Evolutionary conservation across 1,139 yeast genomes (phyloP), one percentile per base, ranked within the genome.

Genomic region (Geotrichum candidum): DNA sequence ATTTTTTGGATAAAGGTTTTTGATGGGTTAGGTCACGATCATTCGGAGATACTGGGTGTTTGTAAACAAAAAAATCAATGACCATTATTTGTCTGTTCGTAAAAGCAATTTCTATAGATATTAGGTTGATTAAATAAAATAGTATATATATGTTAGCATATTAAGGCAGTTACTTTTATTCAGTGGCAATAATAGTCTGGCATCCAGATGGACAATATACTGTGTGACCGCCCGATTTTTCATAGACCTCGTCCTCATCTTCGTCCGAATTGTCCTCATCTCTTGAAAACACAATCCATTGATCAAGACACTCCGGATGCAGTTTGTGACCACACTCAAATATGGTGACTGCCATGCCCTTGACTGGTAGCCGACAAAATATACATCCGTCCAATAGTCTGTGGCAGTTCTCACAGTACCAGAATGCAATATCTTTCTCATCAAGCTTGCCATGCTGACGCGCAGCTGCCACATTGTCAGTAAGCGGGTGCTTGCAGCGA

Each of bases 251-350:
- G 25, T 56, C 22, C n/a, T 13, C 23, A 51, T 56, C 22, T 25
- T 27, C 41, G 5, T 23, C 27, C 1, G 25, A 31, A 27, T 6
- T 13, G 52, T n/a, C 27, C 18, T 23, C n/a, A 38, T 38, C 38
- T 27, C 48, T 41, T 4, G 51, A 31, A 54, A 54, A 54, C 13
- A 35, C 55, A 70, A 89, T 85, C 98, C 98, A 92, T 57, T 82
- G 81, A 64, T 80, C 79, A 69, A 91, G 78, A 76, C 99, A 94
- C 3, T 84, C 85, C 69, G 84, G 85, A 73, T 94, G 99, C 0
- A 96, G 92, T 61, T 86, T 80, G 73, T 94, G 98, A 0, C 97
- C 97, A 77, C 98, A 94, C 55, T 78, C 81, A 60, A 89, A 75
- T 27, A 86, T 77, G n/a, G 84, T 84, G 29, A 88, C 83, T 11